phyloP scores from a whole-genome alignment of 1,139 yeast genomes.

The Geotrichum carabidarum region DNA sequence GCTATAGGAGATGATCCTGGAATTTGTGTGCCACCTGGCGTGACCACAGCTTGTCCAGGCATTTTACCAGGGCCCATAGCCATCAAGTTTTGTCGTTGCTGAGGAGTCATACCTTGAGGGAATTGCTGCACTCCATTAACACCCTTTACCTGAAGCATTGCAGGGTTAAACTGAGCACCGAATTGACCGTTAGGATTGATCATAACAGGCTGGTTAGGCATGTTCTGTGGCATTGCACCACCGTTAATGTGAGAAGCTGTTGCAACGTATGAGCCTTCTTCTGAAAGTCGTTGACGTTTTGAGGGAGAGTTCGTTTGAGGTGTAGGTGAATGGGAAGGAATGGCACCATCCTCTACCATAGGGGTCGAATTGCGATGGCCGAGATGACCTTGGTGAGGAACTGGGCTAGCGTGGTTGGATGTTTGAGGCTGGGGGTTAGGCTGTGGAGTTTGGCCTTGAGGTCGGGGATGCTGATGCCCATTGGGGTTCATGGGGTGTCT shows the following conservation, averaged over 20 bases:
- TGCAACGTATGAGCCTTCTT: slow-evolving; percentile 33
- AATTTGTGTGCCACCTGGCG: slow-evolving; percentile 13
- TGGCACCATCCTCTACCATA: slow-evolving; percentile 22
- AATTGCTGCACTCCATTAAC: slow-evolving; percentile 11
- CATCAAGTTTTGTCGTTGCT: slow-evolving; percentile 12
- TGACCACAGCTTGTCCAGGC: slow-evolving; percentile 12
- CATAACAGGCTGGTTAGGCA: slow-evolving; percentile 16
- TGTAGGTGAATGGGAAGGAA: slow-evolving; percentile 30
- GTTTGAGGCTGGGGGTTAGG: not conserved
- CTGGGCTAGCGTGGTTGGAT: slow-evolving; percentile 27
- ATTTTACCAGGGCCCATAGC: slow-evolving; percentile 5
- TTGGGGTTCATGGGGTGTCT: slow-evolving; percentile 33
- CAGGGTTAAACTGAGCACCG: slow-evolving; percentile 14
- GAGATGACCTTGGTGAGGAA: slow-evolving; percentile 27
- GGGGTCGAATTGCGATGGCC: slow-evolving; percentile 23
- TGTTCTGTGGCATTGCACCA: slow-evolving; percentile 12
- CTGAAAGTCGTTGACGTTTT: slow-evolving; percentile 38
- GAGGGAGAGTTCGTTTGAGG: slow-evolving; percentile 34
- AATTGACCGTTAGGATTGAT: slow-evolving; percentile 11
- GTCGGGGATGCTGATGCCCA: slow-evolving; percentile 25
- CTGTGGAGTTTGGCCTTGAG: slow-evolving; percentile 8
- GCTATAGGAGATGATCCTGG: slow-evolving; percentile 7
- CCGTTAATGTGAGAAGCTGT: slow-evolving; percentile 10
- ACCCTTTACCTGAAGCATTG: slow-evolving; percentile 10
- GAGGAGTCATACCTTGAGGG: slow-evolving; percentile 12